Percentiles rank a stretch among this genome's conserved stretches.
Conservation (phyloP, 306 rosid genomes). For the Hylodesmum podocarpum region DNA sequence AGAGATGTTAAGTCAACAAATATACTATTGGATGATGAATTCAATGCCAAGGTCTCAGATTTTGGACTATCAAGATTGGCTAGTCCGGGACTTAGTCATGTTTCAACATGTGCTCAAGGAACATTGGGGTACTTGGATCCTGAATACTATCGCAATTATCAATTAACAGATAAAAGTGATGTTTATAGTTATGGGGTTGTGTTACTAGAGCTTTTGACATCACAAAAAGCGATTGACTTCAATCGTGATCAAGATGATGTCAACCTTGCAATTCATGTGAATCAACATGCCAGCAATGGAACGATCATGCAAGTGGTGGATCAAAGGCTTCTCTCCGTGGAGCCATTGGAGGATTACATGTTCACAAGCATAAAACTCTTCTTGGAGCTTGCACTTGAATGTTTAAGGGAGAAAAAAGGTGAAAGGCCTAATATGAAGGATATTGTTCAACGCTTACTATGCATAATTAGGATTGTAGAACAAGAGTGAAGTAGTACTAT, state of each 20-base stretch:
- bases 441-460: conserved; percentile 63
- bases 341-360: conserved; percentile 28
- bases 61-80: conserved; percentile 96
- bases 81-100: conserved; percentile 82
- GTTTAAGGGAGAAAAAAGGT: conserved; percentile 75
- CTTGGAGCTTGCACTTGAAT: conserved; percentile 75
- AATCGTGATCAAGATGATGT: conserved; percentile 71
- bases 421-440: conserved; percentile 88
- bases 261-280: conserved; percentile 69
- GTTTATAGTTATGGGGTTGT: conserved; percentile 94
- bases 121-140: conserved; percentile 95
- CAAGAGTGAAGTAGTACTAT: conserved; percentile 33
- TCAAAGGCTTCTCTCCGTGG: conserved; percentile 48
- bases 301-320: conserved; percentile 61
- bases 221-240: conserved; percentile 85
- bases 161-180: conserved; percentile 92
- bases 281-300: conserved; percentile 50
- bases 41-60: conserved; percentile 82
- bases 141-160: conserved; percentile 84
- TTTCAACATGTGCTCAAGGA: conserved; percentile 98
- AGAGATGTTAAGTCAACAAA: conserved; percentile 98
- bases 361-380: conserved; percentile 56
- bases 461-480: conserved; percentile 51
- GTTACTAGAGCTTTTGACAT: conserved; percentile 81
- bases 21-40: conserved; percentile 67